Evolutionary conservation across 2,329 filamentous ascomycete genomes (phyloP).

Genomic region (Fusarium ambrosium): DNA sequence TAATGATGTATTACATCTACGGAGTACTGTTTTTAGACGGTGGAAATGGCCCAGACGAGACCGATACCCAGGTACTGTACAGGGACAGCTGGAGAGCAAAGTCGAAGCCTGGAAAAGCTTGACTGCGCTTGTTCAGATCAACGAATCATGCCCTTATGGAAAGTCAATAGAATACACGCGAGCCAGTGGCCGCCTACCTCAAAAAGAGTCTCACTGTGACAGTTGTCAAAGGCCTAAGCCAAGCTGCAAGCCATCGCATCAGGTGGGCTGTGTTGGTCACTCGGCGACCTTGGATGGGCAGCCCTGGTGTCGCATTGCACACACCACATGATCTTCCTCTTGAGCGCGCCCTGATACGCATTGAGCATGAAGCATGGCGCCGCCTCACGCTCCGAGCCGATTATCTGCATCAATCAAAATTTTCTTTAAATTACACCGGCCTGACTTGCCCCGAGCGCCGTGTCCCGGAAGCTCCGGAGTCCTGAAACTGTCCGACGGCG

Average conservation of each 20-base stretch:
- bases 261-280: constrained; percentile 3
- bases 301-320: constrained; percentile 1
- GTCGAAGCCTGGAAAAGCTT: background rate
- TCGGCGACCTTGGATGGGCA: background rate
- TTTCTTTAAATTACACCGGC: background rate
- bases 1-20: constrained; percentile 1
- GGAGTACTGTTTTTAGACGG: background rate
- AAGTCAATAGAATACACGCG: background rate
- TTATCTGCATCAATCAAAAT: background rate
- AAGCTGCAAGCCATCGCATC: background rate
- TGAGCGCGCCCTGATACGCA: background rate
- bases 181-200: background rate
- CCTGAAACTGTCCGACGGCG: background rate
- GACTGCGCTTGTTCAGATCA: background rate
- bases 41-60: background rate
- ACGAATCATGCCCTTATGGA: constrained; percentile 1
- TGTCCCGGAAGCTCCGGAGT: background rate
- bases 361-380: background rate
- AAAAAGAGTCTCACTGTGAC: background rate
- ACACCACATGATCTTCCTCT: background rate
- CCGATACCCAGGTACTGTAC: background rate
- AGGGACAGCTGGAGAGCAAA: background rate
- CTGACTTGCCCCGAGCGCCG: background rate
- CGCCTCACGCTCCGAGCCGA: background rate
- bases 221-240: background rate